A percentile compares a stretch with the other conserved stretches of the same genome.
These are phyloP conservation scores for Phyllosticta capitalensis DNA, from an alignment of 2,329 filamentous ascomycete genomes.

Conservation along the genomic window DNA sequence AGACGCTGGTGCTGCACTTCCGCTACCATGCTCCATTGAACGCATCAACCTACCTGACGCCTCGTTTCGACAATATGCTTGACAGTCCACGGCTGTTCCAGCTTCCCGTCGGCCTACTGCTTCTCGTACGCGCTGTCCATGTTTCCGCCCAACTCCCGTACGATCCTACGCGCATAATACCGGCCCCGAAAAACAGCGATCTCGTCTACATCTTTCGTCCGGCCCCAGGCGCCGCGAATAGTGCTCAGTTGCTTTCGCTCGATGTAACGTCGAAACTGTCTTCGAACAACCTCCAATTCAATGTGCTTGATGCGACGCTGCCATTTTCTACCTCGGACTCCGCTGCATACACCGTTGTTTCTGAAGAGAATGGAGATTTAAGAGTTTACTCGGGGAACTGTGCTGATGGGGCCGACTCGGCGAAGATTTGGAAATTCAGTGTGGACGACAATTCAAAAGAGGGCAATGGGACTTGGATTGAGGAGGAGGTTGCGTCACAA, in stretches of 20 bases:
- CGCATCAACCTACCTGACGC: background rate
- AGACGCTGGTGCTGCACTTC: background rate
- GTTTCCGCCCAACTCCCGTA: constrained; percentile 53
- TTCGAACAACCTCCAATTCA: constrained; percentile 33
- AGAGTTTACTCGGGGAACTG: constrained; percentile 70
- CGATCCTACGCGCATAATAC: constrained; percentile 64
- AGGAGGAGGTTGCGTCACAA: constrained; percentile 30
- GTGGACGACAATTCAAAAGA: constrained; percentile 33
- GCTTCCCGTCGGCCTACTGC: constrained; percentile 1
- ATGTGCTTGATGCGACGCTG: constrained; percentile 46
- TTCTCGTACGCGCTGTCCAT: background rate
- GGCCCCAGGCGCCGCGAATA: constrained; percentile 30
- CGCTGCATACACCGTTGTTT: constrained; percentile 54
- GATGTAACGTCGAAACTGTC: constrained; percentile 53
- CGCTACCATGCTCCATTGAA: constrained; percentile 8
- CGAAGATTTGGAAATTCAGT: constrained; percentile 60
- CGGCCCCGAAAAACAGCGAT: constrained; percentile 41
- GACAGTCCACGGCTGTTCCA: constrained; percentile 1
- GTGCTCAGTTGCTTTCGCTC: constrained; percentile 52
- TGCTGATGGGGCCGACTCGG: constrained; percentile 38
- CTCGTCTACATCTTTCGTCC: constrained; percentile 63
- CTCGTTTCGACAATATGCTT: background rate
- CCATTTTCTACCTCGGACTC: constrained; percentile 51
- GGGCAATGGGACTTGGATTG: constrained; percentile 48
- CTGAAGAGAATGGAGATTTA: constrained; percentile 60